These are phyloP conservation scores for Rhynchosporium secalis DNA, from an alignment of 2,329 filamentous ascomycete genomes.

Conservation along the genomic window DNA sequence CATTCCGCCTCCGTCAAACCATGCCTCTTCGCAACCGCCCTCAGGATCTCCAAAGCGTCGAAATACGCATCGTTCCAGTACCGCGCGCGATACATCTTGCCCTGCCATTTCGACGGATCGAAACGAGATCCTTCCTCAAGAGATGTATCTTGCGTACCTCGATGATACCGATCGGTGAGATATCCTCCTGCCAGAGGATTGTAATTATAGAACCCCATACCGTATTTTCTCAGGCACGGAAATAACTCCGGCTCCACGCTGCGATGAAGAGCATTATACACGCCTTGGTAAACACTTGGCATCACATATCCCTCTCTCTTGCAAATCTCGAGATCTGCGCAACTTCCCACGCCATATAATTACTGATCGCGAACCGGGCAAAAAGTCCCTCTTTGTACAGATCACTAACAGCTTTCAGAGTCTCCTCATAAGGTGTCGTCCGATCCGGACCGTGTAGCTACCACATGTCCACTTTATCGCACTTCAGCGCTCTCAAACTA, in stretches of 20 bases:
- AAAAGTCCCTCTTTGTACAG: conserved; percentile 42
- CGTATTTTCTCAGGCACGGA: conserved; percentile 57
- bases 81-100: conserved; percentile 51
- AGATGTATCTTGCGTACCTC: conserved; percentile 42
- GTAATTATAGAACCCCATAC: conserved; percentile 60
- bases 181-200: conserved; percentile 57
- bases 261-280: conserved; percentile 38
- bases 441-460: conserved; percentile 38
- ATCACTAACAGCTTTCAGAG: conserved; percentile 36
- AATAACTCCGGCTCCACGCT: conserved; percentile 64
- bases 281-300: conserved; percentile 41
- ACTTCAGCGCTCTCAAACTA: conserved; percentile 53
- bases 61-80: conserved; percentile 65
- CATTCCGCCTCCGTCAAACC: conserved; percentile 70
- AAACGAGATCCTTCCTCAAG: conserved; percentile 29
- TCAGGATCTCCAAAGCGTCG: conserved; percentile 66
- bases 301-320: conserved; percentile 39
- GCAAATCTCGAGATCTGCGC: conserved; percentile 39
- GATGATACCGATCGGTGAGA: conserved; percentile 51
- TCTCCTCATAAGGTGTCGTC: conserved; percentile 35
- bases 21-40: conserved; percentile 66
- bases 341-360: conserved; percentile 51
- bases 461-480: conserved; percentile 44
- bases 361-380: conserved; percentile 51
- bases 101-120: conserved; percentile 48